A percentile compares a stretch with the other conserved stretches of the same genome.
These are phyloP conservation scores for Cercophora sp. DNA, from an alignment of 495 filamentous ascomycete genomes.

Conservation along the genomic window DNA sequence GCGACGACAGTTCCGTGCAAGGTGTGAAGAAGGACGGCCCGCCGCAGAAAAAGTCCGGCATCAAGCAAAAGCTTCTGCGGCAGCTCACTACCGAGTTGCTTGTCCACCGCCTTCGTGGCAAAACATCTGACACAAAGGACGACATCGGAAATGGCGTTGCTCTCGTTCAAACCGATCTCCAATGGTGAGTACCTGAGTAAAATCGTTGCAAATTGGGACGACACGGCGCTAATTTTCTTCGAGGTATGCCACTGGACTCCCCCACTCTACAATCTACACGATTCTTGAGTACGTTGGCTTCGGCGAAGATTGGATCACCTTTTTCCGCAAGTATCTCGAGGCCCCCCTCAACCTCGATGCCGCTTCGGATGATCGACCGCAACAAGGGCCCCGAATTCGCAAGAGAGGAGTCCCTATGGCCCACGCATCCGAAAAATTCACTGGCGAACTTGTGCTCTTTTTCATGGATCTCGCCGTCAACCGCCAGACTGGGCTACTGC, in stretches of 20 bases:
- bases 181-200: no score
- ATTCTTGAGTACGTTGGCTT: conserved; percentile 61
- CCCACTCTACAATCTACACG: conserved; percentile 56
- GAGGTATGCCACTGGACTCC: conserved; percentile 52
- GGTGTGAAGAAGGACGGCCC: background rate
- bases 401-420: conserved; percentile 59
- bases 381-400: conserved; percentile 37
- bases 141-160: conserved; percentile 49
- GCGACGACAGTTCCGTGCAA: background rate
- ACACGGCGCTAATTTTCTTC: no score
- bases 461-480: conserved; percentile 66
- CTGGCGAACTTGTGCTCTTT: conserved; percentile 62
- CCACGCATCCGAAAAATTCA: conserved; percentile 56
- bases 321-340: conserved; percentile 60
- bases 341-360: conserved; percentile 56
- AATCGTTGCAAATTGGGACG: no score
- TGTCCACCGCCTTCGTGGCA: conserved; percentile 42
- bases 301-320: conserved; percentile 52
- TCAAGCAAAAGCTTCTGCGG: conserved; percentile 59
- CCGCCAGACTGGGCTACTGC: conserved; percentile 49
- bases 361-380: conserved; percentile 41
- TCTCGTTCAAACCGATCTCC: conserved; percentile 59
- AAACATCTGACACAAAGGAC: conserved; percentile 17
- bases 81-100: conserved; percentile 57
- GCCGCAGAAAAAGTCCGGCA: conserved; percentile 23